Base-by-base conservation (phyloP, 768 basidiomycete genomes). In the Termitomyces sp. region DNA sequence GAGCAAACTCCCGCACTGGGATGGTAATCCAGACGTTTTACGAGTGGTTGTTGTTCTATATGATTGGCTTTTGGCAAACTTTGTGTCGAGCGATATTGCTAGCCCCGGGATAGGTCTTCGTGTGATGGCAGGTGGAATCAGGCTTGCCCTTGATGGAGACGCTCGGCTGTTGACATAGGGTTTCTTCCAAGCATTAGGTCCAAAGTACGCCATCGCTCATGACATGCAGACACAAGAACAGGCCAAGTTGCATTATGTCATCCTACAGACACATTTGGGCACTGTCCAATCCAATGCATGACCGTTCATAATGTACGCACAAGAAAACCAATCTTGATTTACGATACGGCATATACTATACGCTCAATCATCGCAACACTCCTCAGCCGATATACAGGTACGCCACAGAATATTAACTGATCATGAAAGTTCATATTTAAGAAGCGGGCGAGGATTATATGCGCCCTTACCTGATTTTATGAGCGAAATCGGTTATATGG, bases 91-190 rank as follows among this genome's bases (percentile, higher is more conserved):
- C 39, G 52, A 41, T n/a, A 31, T 36, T 56, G n/a, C 78, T 39
- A 26, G 71, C 68, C 63, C 57, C 50, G 57, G 63, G 57, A 57
- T 63, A 66, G 32, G 62, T 49, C 59, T 64, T 32, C 60, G 59
- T 20, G 47, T 39, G 8, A 62, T 55, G 26, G 72, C 66, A 39
- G 68, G 65, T 9, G 76, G 71, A 41, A 85, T 71, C 53, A 86
- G 80, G 65, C 75, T 82, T 32, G 79, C 70, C 7, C 80, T 79
- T 4, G 85, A 86, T 5, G 77, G 75, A 12, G 81, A 74, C 59
- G 73, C 69, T 58, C 70, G 69, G 47, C 68, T 65, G 24, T 72
- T 69, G 60, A 70, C 68, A 63, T 74, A 73, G 64, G 78, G 76
- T 57, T 71, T 75, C 52, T 73, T 72, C 57, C 77, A 75, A 59